A percentile compares a stretch with the other conserved stretches of the same genome.
These are phyloP conservation scores for Jamesozyma rosinii DNA, from an alignment of 805 yeast genomes.

Conservation along the genomic window DNA sequence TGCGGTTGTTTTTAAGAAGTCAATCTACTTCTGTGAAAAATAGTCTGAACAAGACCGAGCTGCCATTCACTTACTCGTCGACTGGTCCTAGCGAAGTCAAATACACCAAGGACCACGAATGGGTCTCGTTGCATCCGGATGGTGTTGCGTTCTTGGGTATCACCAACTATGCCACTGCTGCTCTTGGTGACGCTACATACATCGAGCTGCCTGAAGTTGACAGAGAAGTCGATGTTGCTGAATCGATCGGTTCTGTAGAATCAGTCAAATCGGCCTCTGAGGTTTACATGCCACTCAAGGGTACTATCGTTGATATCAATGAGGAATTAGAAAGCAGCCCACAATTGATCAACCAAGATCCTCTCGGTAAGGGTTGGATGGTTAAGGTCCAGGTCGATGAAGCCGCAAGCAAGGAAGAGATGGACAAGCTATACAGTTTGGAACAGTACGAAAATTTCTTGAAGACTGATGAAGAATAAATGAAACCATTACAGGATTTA, in stretches of 20 bases:
- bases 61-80: constrained; percentile 27
- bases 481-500: too few relatives aligned
- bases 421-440: constrained; percentile 43
- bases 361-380: constrained; percentile 92
- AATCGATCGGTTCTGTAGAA: constrained; percentile 86
- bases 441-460: constrained; percentile 50
- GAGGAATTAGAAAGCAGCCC: constrained; percentile 58
- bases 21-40: constrained; percentile 8
- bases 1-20: constrained; percentile 5
- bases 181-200: constrained; percentile 92
- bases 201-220: constrained; percentile 81
- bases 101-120: constrained; percentile 88
- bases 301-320: constrained; percentile 68
- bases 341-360: constrained; percentile 72
- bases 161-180: constrained; percentile 90
- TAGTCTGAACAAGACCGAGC: constrained; percentile 23
- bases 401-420: constrained; percentile 34
- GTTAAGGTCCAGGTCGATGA: constrained; percentile 60
- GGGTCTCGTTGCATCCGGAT: constrained; percentile 82
- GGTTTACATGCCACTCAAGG: constrained; percentile 78
- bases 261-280: constrained; percentile 91
- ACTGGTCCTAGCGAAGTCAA: constrained; percentile 37
- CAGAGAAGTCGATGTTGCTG: constrained; percentile 55
- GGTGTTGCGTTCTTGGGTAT: constrained; percentile 84
- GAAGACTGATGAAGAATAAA: constrained; percentile 39